These are phyloP conservation scores for Diversispora eburnea DNA, from an alignment of 192 early-diverging fungal genomes.

Conservation along the genomic window DNA sequence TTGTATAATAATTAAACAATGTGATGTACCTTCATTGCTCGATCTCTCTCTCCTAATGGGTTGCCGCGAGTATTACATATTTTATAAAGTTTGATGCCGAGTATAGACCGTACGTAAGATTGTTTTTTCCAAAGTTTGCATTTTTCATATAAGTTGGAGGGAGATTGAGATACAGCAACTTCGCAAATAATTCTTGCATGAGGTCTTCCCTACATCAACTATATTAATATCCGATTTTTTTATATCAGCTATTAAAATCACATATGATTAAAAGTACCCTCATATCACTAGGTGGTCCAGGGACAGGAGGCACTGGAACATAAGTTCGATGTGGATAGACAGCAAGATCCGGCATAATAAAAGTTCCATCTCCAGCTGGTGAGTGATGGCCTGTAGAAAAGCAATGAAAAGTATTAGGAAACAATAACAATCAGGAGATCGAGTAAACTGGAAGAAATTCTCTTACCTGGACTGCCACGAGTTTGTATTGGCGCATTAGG, in stretches of 20 bases:
- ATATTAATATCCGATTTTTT: conserved; percentile 9
- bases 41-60: conserved; percentile 3
- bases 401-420: background rate
- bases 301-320: conserved; percentile 11
- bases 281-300: conserved; percentile 6
- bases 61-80: background rate
- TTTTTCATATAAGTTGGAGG: background rate
- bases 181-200: conserved; percentile 10
- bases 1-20: conserved; percentile 17
- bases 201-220: conserved; percentile 21
- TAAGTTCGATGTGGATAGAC: background rate
- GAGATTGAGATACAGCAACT: background rate
- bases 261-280: conserved; percentile 22
- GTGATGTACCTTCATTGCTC: conserved; percentile 18
- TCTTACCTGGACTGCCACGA: conserved; percentile 14
- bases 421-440: background rate
- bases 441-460: conserved; percentile 10
- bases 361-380: conserved; percentile 17
- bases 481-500: background rate
- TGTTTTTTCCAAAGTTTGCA: conserved; percentile 10
- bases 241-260: background rate
- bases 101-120: conserved; percentile 12
- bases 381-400: conserved; percentile 1
- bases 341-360: conserved; percentile 16
- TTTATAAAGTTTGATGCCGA: conserved; percentile 19